A percentile compares a stretch with the other conserved stretches of the same genome.
phyloP scores from a whole-genome alignment of 2,329 filamentous ascomycete genomes.

The Alternaria metachromatica region DNA sequence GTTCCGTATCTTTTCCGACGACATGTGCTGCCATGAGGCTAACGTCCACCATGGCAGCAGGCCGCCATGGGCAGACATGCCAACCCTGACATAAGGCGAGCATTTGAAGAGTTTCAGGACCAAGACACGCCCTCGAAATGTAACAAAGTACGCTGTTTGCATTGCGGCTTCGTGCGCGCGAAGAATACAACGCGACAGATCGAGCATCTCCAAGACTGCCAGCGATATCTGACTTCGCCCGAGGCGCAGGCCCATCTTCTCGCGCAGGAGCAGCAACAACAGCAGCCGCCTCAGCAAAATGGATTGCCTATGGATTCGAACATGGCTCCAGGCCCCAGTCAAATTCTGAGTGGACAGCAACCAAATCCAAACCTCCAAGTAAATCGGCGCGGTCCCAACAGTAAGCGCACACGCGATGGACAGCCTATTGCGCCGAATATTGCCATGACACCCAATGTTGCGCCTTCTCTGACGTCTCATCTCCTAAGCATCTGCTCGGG shows the following conservation, averaged over 20 bases:
- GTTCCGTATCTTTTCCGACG: conserved; percentile 2
- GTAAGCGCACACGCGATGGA: conserved; percentile 48
- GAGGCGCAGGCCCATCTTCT: conserved; percentile 51
- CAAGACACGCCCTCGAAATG: conserved; percentile 54
- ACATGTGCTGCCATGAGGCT: conserved; percentile 15
- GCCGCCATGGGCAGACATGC: conserved; percentile 44
- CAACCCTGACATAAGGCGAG: conserved; percentile 51
- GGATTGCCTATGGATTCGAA: conserved; percentile 21
- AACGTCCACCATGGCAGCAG: conserved; percentile 16
- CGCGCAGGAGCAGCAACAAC: conserved; percentile 18
- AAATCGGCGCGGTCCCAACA: conserved; percentile 52
- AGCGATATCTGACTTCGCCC: conserved; percentile 52
- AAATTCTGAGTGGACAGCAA: conserved; percentile 54
- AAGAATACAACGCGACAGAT: conserved; percentile 61
- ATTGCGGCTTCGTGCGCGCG: conserved; percentile 58
- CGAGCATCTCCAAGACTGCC: conserved; percentile 57
- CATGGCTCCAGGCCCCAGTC: conserved; percentile 30
- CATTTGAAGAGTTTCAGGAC: conserved; percentile 51
- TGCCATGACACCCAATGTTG: conserved; percentile 27
- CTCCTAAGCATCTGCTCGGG: conserved; percentile 60
- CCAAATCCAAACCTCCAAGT: conserved; percentile 58
- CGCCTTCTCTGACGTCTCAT: conserved; percentile 62
- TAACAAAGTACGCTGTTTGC: conserved; percentile 57
- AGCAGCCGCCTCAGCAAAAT: conserved; percentile 23
- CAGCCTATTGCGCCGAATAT: conserved; percentile 44